Conservation (phyloP, 208 protist genomes). For the Crithidia expoeki region DNA sequence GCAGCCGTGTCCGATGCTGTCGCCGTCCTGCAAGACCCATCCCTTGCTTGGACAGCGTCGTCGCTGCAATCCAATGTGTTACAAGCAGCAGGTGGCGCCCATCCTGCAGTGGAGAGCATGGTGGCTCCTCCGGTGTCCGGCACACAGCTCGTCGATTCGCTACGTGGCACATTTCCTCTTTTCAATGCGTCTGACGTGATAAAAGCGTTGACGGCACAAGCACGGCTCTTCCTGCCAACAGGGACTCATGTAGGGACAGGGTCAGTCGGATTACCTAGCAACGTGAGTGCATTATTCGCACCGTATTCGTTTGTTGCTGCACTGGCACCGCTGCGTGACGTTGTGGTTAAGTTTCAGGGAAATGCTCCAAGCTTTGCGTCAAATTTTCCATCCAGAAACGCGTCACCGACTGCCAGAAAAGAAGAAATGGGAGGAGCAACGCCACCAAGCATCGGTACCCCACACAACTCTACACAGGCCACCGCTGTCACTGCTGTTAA, state of each 20-base stretch:
- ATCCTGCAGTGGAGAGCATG: neutral
- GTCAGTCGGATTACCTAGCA: neutral
- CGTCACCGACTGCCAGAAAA: too few relatives aligned
- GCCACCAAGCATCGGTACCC: neutral
- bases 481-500: neutral
- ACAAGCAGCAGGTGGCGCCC: too few relatives aligned
- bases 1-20: neutral
- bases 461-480: neutral
- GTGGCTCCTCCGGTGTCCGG: neutral
- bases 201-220: conserved; percentile 7
- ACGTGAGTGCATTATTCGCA: neutral
- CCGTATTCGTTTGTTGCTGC: conserved; percentile 22
- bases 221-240: conserved; percentile 8
- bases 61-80: neutral
- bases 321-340: conserved; percentile 4
- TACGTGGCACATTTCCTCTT: conserved; percentile 22
- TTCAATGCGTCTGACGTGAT: neutral
- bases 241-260: neutral
- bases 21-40: conserved; percentile 5
- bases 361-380: neutral
- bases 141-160: conserved; percentile 7
- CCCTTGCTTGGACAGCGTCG: neutral
- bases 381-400: too few relatives aligned
- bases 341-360: conserved; percentile 1
- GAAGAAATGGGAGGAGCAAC: too few relatives aligned